phyloP scores from a whole-genome alignment of 495 filamentous ascomycete species.

The Usnea hakonensis region DNA sequence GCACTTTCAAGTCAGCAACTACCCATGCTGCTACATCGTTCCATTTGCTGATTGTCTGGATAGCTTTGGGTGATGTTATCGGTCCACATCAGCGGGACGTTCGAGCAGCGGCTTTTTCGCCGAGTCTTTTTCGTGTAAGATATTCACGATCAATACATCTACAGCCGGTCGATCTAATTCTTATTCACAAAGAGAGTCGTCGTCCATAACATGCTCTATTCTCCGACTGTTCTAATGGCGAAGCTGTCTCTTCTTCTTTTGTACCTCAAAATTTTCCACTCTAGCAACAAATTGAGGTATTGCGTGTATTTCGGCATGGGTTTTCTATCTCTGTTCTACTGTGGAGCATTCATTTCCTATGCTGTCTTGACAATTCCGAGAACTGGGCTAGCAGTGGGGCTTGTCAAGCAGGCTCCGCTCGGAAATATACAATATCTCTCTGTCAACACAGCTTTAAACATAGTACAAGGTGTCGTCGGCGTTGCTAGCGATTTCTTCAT shows the following conservation, averaged over 20 bases:
- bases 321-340: constrained; percentile 14
- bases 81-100: constrained; percentile 21
- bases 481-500: constrained; percentile 17
- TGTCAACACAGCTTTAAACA: constrained; percentile 3
- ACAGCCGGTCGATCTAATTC: neutral
- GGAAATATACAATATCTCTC: constrained; percentile 6
- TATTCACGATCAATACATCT: neutral
- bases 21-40: no score
- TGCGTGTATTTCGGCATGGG: constrained; percentile 15
- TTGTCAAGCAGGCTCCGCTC: constrained; percentile 7
- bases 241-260: constrained; percentile 23
- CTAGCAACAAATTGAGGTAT: constrained; percentile 14
- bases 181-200: constrained; percentile 11
- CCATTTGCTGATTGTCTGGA: neutral
- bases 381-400: no score
- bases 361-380: constrained; percentile 6
- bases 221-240: constrained; percentile 18
- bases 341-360: constrained; percentile 3
- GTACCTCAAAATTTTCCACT: constrained; percentile 21
- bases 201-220: constrained; percentile 15
- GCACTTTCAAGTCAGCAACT: constrained; percentile 11
- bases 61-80: constrained; percentile 2
- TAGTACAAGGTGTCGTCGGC: constrained; percentile 9
- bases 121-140: constrained; percentile 9
- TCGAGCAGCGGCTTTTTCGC: constrained; percentile 3